A percentile compares a stretch with the other conserved stretches of the same genome.
phyloP scores from a whole-genome alignment of 371 early-diverging fungal genomes.

The Mucor racemosus region DNA sequence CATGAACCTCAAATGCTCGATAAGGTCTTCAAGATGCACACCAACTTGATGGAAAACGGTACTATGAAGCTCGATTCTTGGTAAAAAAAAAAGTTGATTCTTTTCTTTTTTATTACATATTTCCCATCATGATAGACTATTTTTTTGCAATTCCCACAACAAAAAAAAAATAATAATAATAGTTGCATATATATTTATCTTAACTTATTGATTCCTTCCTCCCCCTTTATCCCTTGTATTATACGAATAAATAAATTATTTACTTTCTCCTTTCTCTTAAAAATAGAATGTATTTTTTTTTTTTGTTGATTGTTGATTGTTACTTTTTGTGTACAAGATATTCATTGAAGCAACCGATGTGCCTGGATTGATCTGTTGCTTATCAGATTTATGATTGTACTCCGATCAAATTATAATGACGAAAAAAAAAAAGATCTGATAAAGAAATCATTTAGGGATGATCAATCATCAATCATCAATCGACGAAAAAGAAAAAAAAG shows the following conservation, averaged over 20 bases:
- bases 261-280: not conserved
- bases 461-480: not conserved
- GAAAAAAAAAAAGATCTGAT: not conserved
- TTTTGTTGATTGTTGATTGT: no score
- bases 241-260: constrained; percentile 2
- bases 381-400: no score
- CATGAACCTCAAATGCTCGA: constrained; percentile 63
- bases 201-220: not conserved
- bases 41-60: constrained; percentile 56
- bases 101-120: not conserved
- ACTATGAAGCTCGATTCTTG: constrained; percentile 61
- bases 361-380: no score
- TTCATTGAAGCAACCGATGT: no score
- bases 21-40: constrained; percentile 62
- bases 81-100: constrained; percentile 30
- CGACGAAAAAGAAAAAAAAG: not conserved
- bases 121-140: not conserved
- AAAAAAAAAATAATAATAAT: no score
- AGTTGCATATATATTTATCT: not conserved
- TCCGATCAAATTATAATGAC: no score
- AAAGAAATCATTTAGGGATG: not conserved
- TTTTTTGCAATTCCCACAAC: no score
- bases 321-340: no score
- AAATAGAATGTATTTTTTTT: no score
- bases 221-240: not conserved